Conservation (phyloP, 345 rosid genomes). For the Psidium friedrichsthalianum region DNA sequence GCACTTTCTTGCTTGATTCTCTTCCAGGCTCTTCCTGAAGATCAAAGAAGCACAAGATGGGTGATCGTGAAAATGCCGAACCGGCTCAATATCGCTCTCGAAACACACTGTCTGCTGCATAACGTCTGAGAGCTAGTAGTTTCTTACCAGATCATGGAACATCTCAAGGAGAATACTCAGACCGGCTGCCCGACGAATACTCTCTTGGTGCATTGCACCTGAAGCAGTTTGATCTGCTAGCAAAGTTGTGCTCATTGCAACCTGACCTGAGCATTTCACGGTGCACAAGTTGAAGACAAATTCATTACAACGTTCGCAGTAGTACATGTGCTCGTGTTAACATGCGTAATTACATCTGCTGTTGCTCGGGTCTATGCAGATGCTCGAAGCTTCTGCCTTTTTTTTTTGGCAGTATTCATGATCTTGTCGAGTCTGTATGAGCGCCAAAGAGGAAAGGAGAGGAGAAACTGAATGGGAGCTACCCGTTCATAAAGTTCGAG, state of each 20-base stretch:
- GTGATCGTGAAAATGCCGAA: not conserved
- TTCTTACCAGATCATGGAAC: not conserved
- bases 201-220: constrained; percentile 90
- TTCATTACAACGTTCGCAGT: not conserved
- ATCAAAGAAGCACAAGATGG: not conserved
- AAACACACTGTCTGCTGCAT: not conserved
- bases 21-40: not conserved
- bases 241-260: constrained; percentile 84
- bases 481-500: not conserved
- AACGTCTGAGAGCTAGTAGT: not conserved
- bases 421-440: not conserved
- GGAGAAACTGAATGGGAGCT: not conserved
- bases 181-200: constrained; percentile 7
- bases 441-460: not conserved
- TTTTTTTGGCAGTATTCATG: not conserved
- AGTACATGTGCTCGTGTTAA: not conserved
- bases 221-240: constrained; percentile 80
- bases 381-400: not conserved
- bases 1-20: not conserved
- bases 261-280: constrained; percentile 38
- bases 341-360: not conserved
- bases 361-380: not conserved
- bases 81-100: not conserved
- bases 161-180: not conserved
- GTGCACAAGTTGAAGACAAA: not conserved